phyloP scores from a whole-genome alignment of 169 alveolate species.

The Eimeria tenella region DNA sequence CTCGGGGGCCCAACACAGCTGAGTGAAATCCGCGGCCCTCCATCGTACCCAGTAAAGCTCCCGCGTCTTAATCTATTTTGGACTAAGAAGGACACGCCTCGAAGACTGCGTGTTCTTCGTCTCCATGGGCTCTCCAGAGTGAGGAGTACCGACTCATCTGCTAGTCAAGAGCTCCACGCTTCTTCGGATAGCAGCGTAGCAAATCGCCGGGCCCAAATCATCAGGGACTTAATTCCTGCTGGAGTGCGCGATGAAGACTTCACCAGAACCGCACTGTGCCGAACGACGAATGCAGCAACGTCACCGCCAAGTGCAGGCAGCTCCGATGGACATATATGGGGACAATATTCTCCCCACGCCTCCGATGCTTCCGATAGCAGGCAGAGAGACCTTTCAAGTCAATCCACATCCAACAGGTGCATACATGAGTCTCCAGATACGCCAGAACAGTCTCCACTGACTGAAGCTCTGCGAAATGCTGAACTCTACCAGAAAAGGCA shows the following conservation, averaged over 20 bases:
- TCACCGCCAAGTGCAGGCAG: neutral
- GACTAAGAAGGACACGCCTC: slow-evolving; percentile 27
- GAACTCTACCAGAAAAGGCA: no score
- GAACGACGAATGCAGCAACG: neutral
- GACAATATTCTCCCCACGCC: neutral
- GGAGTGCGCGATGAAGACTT: neutral
- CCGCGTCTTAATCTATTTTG: slow-evolving; percentile 57
- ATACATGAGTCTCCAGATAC: no score
- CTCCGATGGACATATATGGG: neutral
- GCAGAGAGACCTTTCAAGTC: no score
- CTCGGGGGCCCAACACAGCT: neutral
- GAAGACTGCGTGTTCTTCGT: neutral
- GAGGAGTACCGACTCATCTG: slow-evolving; percentile 9
- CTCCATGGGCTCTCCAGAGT: neutral
- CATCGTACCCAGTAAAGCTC: neutral
- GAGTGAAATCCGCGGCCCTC: neutral
- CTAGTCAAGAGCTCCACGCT: neutral
- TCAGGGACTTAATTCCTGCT: neutral
- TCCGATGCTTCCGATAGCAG: neutral
- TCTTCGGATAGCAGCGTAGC: neutral
- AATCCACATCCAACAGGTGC: no score
- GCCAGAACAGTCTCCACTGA: no score
- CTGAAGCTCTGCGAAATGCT: no score
- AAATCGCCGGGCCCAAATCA: neutral
- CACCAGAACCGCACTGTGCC: neutral